Base-by-base conservation (phyloP, 805 yeast species). In the Spathaspora gorwiae region DNA sequence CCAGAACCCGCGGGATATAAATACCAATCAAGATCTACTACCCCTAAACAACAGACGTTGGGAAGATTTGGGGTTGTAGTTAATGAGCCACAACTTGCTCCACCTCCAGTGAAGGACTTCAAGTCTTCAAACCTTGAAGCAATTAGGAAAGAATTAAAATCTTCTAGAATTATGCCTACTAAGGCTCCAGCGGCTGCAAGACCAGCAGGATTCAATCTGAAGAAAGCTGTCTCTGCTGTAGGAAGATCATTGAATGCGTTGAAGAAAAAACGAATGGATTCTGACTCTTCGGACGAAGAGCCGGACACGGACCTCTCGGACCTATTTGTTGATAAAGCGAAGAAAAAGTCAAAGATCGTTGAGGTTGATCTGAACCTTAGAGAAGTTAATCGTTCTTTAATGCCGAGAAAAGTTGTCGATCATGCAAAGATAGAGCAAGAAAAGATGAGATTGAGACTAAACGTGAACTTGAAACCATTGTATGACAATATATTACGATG, bases 381-480 rank as follows among this genome's bases (percentile, higher is more conserved):
- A 35, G 47, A 37, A 9, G 35, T 46, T 26, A 24, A 26, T 12
- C 15, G 30, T 13, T 26, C 35, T 6, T 47, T 51, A 5, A 24
- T 49, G 3, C 45, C 46, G 6, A 51, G 61, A 6, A 65, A 60
- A 33, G 70, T 64, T 42, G 57, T 70, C 27, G 66, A 66, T 45
- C 52, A 54, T 14, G 64, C 64, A 9, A 65, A 76, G 12, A 70
- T 70, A 32, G 92, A 83, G 35, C 90, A 85, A 59, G 84, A 84
- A 48, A 69, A 82, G 44, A 87, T 89, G 90, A 78, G 95, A 52
- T 70, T 77, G 51, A 75, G 98, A 52, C 68, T 92, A 44, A 82
- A 84, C 56, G 90, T 90, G 10, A 87, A 84, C 55, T 64, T 89
- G 59, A 81, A 78, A 47, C 90, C 95, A 1, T 70, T 95, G 6